phyloP scores from a whole-genome alignment of 2,329 filamentous ascomycete species.

The Fusarium fracticaudum region DNA sequence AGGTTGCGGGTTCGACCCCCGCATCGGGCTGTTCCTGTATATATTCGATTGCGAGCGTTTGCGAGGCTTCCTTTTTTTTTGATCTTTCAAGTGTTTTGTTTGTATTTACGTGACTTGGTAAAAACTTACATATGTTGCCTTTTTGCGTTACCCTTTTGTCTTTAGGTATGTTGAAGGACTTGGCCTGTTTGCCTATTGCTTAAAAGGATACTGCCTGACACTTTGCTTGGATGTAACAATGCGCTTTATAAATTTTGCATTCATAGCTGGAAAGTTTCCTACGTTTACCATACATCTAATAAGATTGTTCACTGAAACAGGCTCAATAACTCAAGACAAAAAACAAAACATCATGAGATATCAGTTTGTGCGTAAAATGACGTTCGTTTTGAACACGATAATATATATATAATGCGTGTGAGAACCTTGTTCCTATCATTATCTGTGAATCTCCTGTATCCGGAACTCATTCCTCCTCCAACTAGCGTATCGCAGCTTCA shows the following conservation, averaged over 20 bases:
- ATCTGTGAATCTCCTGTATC: not conserved
- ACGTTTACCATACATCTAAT: not conserved
- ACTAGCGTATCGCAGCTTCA: no score
- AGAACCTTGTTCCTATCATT: no score
- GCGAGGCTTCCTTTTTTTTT: conserved; percentile 15
- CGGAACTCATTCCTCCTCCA: not conserved
- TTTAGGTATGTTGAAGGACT: not conserved
- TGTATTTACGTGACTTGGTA: not conserved
- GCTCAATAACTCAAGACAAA: not conserved
- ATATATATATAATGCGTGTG: not conserved
- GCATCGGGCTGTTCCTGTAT: conserved; percentile 53
- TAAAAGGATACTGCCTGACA: no score
- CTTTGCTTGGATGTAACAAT: accelerated
- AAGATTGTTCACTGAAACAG: no score
- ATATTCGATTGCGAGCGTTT: conserved; percentile 20
- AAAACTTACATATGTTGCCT: not conserved
- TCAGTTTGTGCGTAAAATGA: not conserved
- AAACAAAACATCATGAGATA: not conserved
- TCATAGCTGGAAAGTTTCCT: no score
- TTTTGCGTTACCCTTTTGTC: not conserved
- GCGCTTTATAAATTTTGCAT: no score
- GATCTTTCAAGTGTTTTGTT: no score
- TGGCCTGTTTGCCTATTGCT: not conserved
- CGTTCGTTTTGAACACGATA: not conserved
- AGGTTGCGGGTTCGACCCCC: conserved; percentile 66